Evolutionary conservation across 2,329 filamentous ascomycete genomes (phyloP).

Genomic region (Pseudocercospora eumusae): DNA sequence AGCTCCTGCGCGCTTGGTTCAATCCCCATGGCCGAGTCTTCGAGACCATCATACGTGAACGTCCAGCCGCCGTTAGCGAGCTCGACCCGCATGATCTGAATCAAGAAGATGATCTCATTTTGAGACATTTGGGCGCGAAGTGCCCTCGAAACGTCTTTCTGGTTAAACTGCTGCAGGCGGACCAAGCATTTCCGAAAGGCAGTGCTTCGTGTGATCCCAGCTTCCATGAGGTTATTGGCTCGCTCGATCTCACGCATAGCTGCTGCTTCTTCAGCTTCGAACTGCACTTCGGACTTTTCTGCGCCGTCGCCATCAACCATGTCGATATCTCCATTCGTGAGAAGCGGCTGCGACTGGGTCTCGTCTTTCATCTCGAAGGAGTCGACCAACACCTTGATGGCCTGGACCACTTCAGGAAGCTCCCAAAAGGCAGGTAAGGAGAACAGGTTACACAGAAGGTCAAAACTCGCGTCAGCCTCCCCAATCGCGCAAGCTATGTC

Average conservation of each 20-base stretch:
- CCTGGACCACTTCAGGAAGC: slow-evolving; percentile 65
- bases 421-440: slow-evolving; percentile 64
- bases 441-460: slow-evolving; percentile 66
- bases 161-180: slow-evolving; percentile 68
- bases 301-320: slow-evolving; percentile 31
- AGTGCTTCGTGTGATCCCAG: slow-evolving; percentile 63
- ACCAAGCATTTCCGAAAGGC: slow-evolving; percentile 68
- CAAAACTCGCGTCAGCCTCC: slow-evolving; percentile 67
- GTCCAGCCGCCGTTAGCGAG: slow-evolving; percentile 76
- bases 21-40: slow-evolving; percentile 48
- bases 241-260: slow-evolving; percentile 61
- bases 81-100: slow-evolving; percentile 71
- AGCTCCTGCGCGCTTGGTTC: slow-evolving; percentile 64
- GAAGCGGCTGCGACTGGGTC: slow-evolving; percentile 16
- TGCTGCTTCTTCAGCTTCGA: slow-evolving; percentile 44
- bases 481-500: slow-evolving; percentile 65
- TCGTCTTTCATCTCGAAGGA: slow-evolving; percentile 58
- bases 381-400: slow-evolving; percentile 66
- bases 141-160: slow-evolving; percentile 60
- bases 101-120: slow-evolving; percentile 69
- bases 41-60: slow-evolving; percentile 64
- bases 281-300: slow-evolving; percentile 29
- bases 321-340: slow-evolving; percentile 51
- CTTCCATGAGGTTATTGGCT: slow-evolving; percentile 67
- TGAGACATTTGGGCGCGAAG: slow-evolving; percentile 60